phyloP scores from a whole-genome alignment of 371 early-diverging fungal genomes.

The Amoeboaphelidium protococcarum region DNA sequence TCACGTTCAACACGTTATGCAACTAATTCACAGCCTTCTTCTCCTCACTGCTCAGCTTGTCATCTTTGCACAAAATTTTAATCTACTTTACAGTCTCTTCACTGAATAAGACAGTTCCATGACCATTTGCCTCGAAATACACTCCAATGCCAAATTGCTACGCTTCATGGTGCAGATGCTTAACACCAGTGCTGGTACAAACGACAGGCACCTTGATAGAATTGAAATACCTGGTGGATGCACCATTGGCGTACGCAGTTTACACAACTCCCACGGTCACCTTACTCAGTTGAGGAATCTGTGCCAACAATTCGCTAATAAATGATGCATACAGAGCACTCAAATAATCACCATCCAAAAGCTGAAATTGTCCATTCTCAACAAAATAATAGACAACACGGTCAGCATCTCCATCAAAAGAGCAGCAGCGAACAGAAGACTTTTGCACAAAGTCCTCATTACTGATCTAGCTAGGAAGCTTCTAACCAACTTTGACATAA shows the following conservation, averaged over 20 bases:
- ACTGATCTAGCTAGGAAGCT: constrained; percentile 34
- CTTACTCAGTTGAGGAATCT: constrained; percentile 36
- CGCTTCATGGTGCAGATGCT: constrained; percentile 96
- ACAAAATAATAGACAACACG: constrained; percentile 86
- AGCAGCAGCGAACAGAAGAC: constrained; percentile 47
- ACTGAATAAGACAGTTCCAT: constrained; percentile 95
- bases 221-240: constrained; percentile 50
- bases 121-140: constrained; percentile 99
- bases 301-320: constrained; percentile 50
- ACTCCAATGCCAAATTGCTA: constrained; percentile 91
- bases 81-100: constrained; percentile 44
- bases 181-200: constrained; percentile 93
- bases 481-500: constrained; percentile 74
- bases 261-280: constrained; percentile 88
- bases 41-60: constrained; percentile 26
- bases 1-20: constrained; percentile 54
- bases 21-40: constrained; percentile 44
- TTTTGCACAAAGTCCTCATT: constrained; percentile 9
- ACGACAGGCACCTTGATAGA: constrained; percentile 62
- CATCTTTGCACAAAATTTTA: constrained; percentile 10
- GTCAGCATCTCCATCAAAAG: constrained; percentile 98
- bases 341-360: constrained; percentile 95
- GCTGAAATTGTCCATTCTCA: constrained; percentile 44
- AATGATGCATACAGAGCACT: constrained; percentile 72
- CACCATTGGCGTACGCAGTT: constrained; percentile 97